Evolutionary conservation across 768 basidiomycete species (phyloP), one percentile per base, ranked within the genome.

Genomic region (Mycena sanguinolenta): DNA sequence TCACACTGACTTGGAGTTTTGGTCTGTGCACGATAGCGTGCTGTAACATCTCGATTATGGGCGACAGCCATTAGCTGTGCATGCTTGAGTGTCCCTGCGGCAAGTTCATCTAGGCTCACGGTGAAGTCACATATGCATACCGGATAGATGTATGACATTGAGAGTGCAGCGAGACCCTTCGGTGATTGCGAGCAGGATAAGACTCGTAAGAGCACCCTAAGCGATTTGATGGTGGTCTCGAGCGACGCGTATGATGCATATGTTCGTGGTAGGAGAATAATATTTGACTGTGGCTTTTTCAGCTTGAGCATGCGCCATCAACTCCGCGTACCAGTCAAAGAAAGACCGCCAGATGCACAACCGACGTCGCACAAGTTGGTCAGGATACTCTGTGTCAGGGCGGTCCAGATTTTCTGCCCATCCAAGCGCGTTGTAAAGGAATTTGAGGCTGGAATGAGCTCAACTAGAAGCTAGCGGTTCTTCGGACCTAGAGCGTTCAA

Each of bases 381-480:
- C 62, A 94, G 74, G 16, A 95, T 82, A 73, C 90, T 91, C 75
- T 92, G 89, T 75, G 89, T 90, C 36, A 96, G 77, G 0, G 95
- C 90, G 4, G 83, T 78, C 80, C 88, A 94, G 59, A 96, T 87
- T 23, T 87, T 85, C 74, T 90, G 92, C n/a, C 87, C 84, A 54
- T 90, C 89, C 14, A 93, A 76, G 57, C 79, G 75, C 6, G 54
- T 52, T 49, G 32, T 50, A 32, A 44, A 27, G 60, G 39, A 25
- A 52, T 52, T 72, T 25, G 81, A 78, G 12, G 87, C 78, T 1
- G 86, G 82, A 42, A 96, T 87, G 75, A 97, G 91, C 79, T 97
- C 95, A 63, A 96, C 90, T 36, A 97, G 89, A 14, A 97, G 80
- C 93, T 95, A 96, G 42, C 95, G 89, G 78, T 96, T 96, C 95